These are phyloP conservation scores for Emmonsiellopsis sp. DNA, from an alignment of 2,329 filamentous ascomycete genomes.

Conservation along the genomic window DNA sequence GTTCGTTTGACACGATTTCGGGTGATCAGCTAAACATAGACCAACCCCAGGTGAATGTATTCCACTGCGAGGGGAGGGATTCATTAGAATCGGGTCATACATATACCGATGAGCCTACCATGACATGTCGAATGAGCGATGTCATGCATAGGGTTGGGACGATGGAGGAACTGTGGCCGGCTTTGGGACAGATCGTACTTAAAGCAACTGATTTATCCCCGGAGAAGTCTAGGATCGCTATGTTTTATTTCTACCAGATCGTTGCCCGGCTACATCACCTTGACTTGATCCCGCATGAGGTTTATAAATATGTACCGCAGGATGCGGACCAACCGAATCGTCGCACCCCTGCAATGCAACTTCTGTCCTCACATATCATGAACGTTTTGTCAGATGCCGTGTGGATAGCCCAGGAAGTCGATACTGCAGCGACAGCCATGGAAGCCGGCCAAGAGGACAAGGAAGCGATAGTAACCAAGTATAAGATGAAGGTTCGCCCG, in stretches of 20 bases:
- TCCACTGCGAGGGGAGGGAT: neutral
- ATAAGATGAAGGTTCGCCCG: conserved; percentile 32
- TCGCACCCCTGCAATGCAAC: conserved; percentile 34
- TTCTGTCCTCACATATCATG: conserved; percentile 37
- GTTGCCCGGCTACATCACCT: conserved; percentile 38
- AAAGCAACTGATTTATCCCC: conserved; percentile 27
- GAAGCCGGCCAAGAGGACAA: conserved; percentile 23
- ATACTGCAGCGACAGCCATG: conserved; percentile 26
- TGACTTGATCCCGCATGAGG: conserved; percentile 31
- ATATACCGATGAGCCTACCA: conserved; percentile 9
- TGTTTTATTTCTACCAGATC: conserved; percentile 36
- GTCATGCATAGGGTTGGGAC: conserved; percentile 8
- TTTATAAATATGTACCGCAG: conserved; percentile 32
- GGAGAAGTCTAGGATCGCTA: conserved; percentile 27
- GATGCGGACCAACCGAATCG: conserved; percentile 18
- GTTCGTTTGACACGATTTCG: conserved; percentile 24
- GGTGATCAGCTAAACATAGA: conserved; percentile 1
- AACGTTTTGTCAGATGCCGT: conserved; percentile 37
- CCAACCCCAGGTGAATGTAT: neutral
- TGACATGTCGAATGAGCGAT: conserved; percentile 9
- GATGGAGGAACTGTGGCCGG: conserved; percentile 31
- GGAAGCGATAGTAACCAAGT: conserved; percentile 25
- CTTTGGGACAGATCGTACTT: conserved; percentile 32
- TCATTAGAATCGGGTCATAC: conserved; percentile 6
- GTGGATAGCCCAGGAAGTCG: conserved; percentile 33